Evolutionary conservation across 2,329 filamentous ascomycete genomes (phyloP), one percentile per base, ranked within the genome.

Genomic region (Zymoseptoria ardabiliae): DNA sequence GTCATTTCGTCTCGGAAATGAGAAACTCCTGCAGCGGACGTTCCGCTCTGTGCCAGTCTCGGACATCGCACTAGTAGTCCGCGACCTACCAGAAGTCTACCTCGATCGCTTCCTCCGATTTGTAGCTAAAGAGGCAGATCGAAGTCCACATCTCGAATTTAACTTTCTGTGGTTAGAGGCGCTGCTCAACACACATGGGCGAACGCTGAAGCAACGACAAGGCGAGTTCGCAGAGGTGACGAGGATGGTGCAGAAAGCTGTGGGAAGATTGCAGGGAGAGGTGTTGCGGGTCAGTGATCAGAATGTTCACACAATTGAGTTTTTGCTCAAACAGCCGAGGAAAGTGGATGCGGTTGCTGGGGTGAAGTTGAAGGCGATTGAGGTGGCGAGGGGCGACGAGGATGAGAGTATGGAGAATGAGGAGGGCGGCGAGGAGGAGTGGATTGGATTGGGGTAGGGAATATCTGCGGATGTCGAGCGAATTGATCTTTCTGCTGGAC

Each of bases 1-100:
- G 94, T 89, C 92, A 1, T 99, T 99, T 81, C 88, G 95, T 5
- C 85, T 99, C 60, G 97, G 96, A 76, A 90, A 96, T 73, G 82
- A 85, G 4, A 84, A 86, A 21, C 81, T 99, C 53, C 85, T 97
- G 62, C 88, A 89, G 67, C 85, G 86, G 57, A 90, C 97, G 19
- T 97, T 96, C 76, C 88, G 95, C 75, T 83, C 85, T 2, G 87
- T 93, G 22, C 92, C 94, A 1, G 80, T 87, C 50, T 75, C 79
- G 2, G 88, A 93, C 65, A 89, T 97, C 53, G 71, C 83, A 0
- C 83, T 96, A 8, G 86, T 96, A 0, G 89, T 96, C 22, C 85
- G 85, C 56, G 85, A 88, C 30, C 77, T 97, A 45, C 94, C 94
- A 0, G 82, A 83, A 0, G 89, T 97, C 25, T 99, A 99, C 73